Conservation (phyloP, 768 basidiomycete genomes). For the Amanita pallidorosea region DNA sequence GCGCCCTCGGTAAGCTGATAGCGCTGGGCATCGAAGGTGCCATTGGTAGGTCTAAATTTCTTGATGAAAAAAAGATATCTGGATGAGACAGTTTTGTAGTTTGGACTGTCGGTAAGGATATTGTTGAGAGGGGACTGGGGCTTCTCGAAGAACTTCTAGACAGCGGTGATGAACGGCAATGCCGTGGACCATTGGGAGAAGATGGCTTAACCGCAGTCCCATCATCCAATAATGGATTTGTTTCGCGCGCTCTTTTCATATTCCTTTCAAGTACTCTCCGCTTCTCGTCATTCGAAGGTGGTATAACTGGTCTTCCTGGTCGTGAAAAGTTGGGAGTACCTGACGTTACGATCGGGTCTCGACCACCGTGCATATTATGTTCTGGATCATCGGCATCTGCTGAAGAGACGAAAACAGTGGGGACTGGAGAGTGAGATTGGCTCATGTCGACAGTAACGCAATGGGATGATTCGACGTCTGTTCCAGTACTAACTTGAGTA, state of each 20-base stretch:
- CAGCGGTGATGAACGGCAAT: neutral
- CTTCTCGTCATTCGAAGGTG: slow-evolving; percentile 32
- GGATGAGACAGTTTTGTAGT: neutral
- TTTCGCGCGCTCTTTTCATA: neutral
- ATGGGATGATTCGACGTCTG: slow-evolving; percentile 7
- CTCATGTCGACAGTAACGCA: slow-evolving; percentile 4
- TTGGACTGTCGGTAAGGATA: neutral
- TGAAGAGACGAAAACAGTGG: slow-evolving; percentile 46
- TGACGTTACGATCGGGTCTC: slow-evolving; percentile 33
- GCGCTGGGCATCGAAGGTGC: neutral
- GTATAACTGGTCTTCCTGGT: slow-evolving; percentile 38
- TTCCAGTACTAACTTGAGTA: slow-evolving; percentile 2
- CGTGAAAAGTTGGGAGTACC: slow-evolving; percentile 53
- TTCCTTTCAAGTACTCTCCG: slow-evolving; percentile 42
- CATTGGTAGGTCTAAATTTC: neutral
- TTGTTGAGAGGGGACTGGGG: slow-evolving; percentile 5
- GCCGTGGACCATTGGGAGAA: neutral
- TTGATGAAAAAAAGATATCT: neutral
- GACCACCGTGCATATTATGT: slow-evolving; percentile 15
- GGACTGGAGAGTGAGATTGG: slow-evolving; percentile 21
- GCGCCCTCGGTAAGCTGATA: slow-evolving; percentile 15
- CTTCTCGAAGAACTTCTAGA: slow-evolving; percentile 4
- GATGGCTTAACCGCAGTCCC: neutral
- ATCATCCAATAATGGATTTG: neutral
- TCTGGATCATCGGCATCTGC: slow-evolving; percentile 18